Evolutionary conservation across 129 eudicot genomes (phyloP).

Genomic region (Artemisia annua): DNA sequence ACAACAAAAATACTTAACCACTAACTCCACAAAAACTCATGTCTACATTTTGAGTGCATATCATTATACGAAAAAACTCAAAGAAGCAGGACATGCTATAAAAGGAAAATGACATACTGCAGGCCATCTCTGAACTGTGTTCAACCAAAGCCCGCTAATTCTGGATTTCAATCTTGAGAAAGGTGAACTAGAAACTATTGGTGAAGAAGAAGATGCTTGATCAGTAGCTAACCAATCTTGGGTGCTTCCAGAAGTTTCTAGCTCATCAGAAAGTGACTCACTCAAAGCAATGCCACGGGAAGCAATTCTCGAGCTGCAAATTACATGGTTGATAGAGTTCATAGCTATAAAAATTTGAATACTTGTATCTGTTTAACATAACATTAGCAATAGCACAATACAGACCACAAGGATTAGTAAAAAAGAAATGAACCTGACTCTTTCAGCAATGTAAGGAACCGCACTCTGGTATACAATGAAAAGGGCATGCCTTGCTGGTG

Average conservation of each 20-base stretch:
- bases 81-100: too few relatives aligned
- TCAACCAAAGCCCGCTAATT: too few relatives aligned
- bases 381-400: conserved; percentile 19
- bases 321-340: conserved; percentile 8
- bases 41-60: too few relatives aligned
- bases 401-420: neutral
- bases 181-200: too few relatives aligned
- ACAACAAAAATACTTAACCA: too few relatives aligned
- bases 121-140: too few relatives aligned
- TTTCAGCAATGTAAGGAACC: conserved; percentile 94
- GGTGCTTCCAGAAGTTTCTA: conserved; percentile 36
- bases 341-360: conserved; percentile 3
- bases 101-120: too few relatives aligned
- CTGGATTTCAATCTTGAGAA: too few relatives aligned
- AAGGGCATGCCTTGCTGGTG: conserved; percentile 96
- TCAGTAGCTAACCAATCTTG: conserved; percentile 34
- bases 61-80: too few relatives aligned
- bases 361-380: conserved; percentile 2
- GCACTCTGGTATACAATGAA: conserved; percentile 88
- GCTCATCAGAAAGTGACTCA: conserved; percentile 65
- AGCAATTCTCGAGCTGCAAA: conserved; percentile 87
- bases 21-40: too few relatives aligned
- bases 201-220: conserved; percentile 44
- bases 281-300: too few relatives aligned
- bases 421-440: conserved; percentile 61